Percentiles rank a stretch among this genome's conserved stretches.
Evolutionary conservation across 1,139 yeast species (phyloP).

Genomic region (Lodderomyces pseudojiufengensis): DNA sequence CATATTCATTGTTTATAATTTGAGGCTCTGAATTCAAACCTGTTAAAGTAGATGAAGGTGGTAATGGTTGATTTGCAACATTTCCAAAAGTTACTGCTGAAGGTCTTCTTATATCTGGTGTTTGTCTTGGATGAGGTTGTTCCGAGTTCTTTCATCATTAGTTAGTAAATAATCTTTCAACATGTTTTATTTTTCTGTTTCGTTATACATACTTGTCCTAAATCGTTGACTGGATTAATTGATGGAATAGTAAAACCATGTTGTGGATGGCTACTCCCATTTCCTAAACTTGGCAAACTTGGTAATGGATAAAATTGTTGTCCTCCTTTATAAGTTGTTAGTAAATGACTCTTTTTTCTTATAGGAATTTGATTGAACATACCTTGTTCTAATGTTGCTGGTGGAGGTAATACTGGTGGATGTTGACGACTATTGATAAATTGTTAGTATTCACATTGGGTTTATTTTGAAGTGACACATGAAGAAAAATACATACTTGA

Average conservation of each 20-base stretch:
- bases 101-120: conserved; percentile 24
- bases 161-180: conserved; percentile 10
- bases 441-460: conserved; percentile 25
- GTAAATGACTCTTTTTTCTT: conserved; percentile 10
- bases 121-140: conserved; percentile 21
- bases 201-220: conserved; percentile 26
- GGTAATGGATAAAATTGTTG: conserved; percentile 52
- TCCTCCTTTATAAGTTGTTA: conserved; percentile 29
- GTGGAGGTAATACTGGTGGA: conserved; percentile 56
- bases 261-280: conserved; percentile 35
- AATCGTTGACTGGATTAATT: conserved; percentile 33
- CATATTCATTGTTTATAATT: conserved; percentile 2
- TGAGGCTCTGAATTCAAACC: conserved; percentile 5
- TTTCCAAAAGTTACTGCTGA: conserved; percentile 21
- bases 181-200: neutral
- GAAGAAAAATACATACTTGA: conserved; percentile 46
- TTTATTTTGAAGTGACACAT: too few relatives aligned
- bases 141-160: conserved; percentile 15
- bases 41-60: conserved; percentile 23
- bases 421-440: conserved; percentile 35
- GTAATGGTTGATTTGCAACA: conserved; percentile 20
- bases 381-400: conserved; percentile 51
- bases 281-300: conserved; percentile 49
- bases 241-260: conserved; percentile 48
- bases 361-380: conserved; percentile 17